phyloP scores from a whole-genome alignment of 148 eudicot genomes.

The Camellia lanceoleosa region DNA sequence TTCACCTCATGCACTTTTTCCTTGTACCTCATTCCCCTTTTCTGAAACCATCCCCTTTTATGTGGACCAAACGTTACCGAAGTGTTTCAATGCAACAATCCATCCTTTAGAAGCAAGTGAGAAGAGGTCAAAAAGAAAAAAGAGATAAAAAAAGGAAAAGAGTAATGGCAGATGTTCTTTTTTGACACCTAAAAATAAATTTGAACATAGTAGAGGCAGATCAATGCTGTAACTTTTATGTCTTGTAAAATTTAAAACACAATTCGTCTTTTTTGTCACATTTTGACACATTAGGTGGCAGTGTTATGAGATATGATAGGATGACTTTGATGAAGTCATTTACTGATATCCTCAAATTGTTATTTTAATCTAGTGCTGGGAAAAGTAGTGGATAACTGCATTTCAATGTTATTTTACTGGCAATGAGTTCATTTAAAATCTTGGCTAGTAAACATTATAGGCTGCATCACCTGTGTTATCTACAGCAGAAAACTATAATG shows the following conservation, averaged over 20 bases:
- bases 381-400: background rate
- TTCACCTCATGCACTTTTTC: background rate
- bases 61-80: background rate
- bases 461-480: background rate
- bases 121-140: no score
- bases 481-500: background rate
- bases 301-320: background rate
- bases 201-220: no score
- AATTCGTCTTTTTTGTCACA: background rate
- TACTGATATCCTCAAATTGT: no score
- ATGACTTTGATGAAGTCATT: background rate
- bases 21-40: background rate
- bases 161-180: no score
- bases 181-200: no score
- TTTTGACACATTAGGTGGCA: slow-evolving; percentile 1
- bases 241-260: background rate
- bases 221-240: no score
- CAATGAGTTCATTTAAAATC: background rate
- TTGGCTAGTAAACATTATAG: background rate
- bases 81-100: background rate
- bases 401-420: slow-evolving; percentile 10
- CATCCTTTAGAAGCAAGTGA: background rate
- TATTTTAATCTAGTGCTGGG: background rate
- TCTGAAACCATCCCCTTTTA: no score
- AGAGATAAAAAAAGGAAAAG: background rate